A percentile compares a stretch with the other conserved stretches of the same genome.
phyloP scores from a whole-genome alignment of 2,329 filamentous ascomycete species.

The Davidsoniella neocaledoniae region DNA sequence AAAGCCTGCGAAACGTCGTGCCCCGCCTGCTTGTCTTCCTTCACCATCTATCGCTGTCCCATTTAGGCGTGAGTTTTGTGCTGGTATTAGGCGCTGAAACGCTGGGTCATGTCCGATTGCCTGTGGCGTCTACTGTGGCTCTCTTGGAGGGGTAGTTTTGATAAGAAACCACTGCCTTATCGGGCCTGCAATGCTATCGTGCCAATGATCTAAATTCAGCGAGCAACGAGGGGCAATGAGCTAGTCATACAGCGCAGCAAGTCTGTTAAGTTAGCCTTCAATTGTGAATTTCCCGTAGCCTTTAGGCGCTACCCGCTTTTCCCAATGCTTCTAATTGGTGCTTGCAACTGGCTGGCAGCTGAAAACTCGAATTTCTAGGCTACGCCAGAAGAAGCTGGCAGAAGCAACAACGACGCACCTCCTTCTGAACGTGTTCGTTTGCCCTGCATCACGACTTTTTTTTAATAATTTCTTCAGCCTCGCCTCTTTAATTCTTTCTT shows the following conservation, averaged over 20 bases:
- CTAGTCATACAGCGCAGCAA: no score
- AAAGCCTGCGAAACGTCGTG: neutral
- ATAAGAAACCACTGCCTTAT: slow-evolving; percentile 2
- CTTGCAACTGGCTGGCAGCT: slow-evolving; percentile 4
- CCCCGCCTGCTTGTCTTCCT: neutral
- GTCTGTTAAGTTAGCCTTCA: no score
- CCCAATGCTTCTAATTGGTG: neutral
- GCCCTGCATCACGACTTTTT: slow-evolving; percentile 8
- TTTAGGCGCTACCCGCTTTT: neutral
- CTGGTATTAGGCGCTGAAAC: neutral
- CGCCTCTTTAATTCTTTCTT: slow-evolving; percentile 3
- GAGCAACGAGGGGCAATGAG: no score
- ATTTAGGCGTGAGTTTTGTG: neutral
- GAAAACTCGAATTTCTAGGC: neutral
- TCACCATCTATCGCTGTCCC: neutral
- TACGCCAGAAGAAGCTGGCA: slow-evolving; percentile 12
- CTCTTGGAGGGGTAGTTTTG: slow-evolving; percentile 5
- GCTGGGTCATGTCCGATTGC: slow-evolving; percentile 1
- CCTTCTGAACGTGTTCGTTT: slow-evolving; percentile 11
- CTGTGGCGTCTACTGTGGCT: neutral
- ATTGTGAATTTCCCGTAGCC: neutral
- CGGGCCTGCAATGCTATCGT: slow-evolving; percentile 1
- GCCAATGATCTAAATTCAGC: neutral
- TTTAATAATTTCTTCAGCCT: slow-evolving; percentile 2
- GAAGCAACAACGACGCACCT: slow-evolving; percentile 7